phyloP scores from a whole-genome alignment of 208 protist genomes.

The Leishmania major region DNA sequence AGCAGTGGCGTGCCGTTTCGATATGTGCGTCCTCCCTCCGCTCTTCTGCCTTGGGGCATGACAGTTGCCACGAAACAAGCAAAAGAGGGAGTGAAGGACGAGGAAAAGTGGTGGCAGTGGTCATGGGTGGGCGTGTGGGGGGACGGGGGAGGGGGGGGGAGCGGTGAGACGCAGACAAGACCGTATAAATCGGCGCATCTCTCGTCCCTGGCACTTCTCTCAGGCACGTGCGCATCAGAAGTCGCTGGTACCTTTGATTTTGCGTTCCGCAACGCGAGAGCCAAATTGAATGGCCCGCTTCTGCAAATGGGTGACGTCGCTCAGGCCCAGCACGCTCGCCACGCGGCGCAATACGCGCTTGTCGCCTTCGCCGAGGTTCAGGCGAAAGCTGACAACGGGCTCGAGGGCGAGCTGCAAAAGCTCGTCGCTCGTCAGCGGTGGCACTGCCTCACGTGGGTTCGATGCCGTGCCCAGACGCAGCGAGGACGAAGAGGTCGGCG shows the following conservation, averaged over 20 bases:
- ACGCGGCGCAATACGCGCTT: slow-evolving; percentile 90
- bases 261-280: slow-evolving; percentile 91
- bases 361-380: slow-evolving; percentile 87
- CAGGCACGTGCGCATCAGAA: slow-evolving; percentile 1
- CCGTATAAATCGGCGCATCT: neutral
- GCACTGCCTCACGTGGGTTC: neutral
- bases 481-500: neutral
- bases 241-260: slow-evolving; percentile 39
- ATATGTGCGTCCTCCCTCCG: no score
- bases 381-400: slow-evolving; percentile 68
- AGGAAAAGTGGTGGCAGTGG: neutral
- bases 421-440: slow-evolving; percentile 26
- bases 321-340: slow-evolving; percentile 86
- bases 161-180: neutral
- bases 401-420: slow-evolving; percentile 51
- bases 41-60: neutral
- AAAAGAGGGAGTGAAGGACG: no score
- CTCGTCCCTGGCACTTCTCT: neutral
- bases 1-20: neutral
- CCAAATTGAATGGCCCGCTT: slow-evolving; percentile 98
- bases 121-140: neutral
- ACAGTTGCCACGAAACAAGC: neutral
- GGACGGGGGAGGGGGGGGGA: no score
- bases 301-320: slow-evolving; percentile 70
- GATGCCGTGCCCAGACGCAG: neutral